Base-by-base conservation (phyloP, 1,139 yeast genomes). In the Pichia norvegensis region DNA sequence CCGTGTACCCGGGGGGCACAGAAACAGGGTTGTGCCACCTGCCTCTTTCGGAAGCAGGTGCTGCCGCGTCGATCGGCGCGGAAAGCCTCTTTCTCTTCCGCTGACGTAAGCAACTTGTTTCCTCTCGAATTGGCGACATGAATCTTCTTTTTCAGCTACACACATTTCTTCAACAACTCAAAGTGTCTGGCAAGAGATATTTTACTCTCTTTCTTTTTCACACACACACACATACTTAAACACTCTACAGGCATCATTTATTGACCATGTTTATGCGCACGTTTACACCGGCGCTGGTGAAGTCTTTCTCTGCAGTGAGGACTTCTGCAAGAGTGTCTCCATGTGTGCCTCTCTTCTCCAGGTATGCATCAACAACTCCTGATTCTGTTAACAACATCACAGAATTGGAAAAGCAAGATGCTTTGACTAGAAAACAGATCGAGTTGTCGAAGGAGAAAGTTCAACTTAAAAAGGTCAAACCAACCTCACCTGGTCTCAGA, bases 401-500 rank as follows among this genome's bases (percentile, higher is more conserved):
- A 7, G 87, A 80, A 35, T 72, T 88, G 63, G 97, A 88, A 67
- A 72, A 70, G 55, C 92, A 85, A 68, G 95, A 88, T 66, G 77
- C 71, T 49, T 73, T 79, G 52, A 78, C 81, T 60, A 77, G 76
- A 56, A 74, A 84, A 63, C 92, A 88, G 66, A 73, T 85, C 45
- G 83, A 81, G 62, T 72, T 86, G 54, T 76, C 85, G 47, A 77
- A 81, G 61, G 80, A 84, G 42, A 74, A 77, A 47, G 86, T 85
- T 39, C 75, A 74, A 57, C 74, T 88, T 72, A 86, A 84, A 66
- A 74, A 77, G 50, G 77, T 80, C 56, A 87, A 86, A 56, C 92
- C 94, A 44, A 78, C 81, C 33, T 83, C 92, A 40, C 97, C 96
- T 2, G 92, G 95, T 59, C 68, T 88, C 52, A 79, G 97, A 58